Conservation (phyloP, 1,284 basidiomycete species). For the Naganishia liquefaciens region DNA sequence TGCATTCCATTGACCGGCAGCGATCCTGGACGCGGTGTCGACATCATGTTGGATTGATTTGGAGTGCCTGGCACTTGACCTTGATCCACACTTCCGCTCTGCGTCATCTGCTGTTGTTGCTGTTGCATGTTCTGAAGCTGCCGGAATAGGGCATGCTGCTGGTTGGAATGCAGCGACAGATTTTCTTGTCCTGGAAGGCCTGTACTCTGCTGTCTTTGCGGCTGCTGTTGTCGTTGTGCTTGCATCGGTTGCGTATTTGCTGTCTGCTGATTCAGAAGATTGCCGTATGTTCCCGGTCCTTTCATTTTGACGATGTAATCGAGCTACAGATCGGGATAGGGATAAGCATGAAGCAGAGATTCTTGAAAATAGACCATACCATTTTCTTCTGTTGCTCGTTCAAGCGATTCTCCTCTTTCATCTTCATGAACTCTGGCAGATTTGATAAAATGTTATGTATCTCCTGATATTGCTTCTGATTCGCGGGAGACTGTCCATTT, state of each 20-base stretch:
- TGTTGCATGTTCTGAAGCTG: constrained; percentile 34
- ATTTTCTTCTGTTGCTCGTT: constrained; percentile 41
- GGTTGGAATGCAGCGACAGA: constrained; percentile 20
- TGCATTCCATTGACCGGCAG: constrained; percentile 5
- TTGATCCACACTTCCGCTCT: constrained; percentile 12
- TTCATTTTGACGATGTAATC: constrained; percentile 29
- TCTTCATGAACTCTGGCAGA: constrained; percentile 38
- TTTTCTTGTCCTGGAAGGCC: constrained; percentile 17
- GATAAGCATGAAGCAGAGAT: no score
- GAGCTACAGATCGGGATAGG: constrained; percentile 3
- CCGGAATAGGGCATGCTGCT: constrained; percentile 18
- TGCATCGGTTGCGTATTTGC: constrained; percentile 34
- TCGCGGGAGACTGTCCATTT: constrained; percentile 14
- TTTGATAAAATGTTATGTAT: constrained; percentile 43
- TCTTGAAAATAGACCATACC: constrained; percentile 34
- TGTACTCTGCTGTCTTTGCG: constrained; percentile 23
- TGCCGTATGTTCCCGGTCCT: constrained; percentile 27
- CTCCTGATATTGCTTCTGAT: constrained; percentile 23
- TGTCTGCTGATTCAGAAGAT: constrained; percentile 32
- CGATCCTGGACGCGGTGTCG: constrained; percentile 16
- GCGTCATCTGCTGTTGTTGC: constrained; percentile 30
- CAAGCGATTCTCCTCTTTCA: constrained; percentile 40
- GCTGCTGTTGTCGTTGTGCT: constrained; percentile 34
- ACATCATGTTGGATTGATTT: background rate
- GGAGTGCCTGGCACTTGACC: background rate